Evolutionary conservation across 2,329 filamentous ascomycete species (phyloP).

Genomic region (Pseudopithomyces chartarum): DNA sequence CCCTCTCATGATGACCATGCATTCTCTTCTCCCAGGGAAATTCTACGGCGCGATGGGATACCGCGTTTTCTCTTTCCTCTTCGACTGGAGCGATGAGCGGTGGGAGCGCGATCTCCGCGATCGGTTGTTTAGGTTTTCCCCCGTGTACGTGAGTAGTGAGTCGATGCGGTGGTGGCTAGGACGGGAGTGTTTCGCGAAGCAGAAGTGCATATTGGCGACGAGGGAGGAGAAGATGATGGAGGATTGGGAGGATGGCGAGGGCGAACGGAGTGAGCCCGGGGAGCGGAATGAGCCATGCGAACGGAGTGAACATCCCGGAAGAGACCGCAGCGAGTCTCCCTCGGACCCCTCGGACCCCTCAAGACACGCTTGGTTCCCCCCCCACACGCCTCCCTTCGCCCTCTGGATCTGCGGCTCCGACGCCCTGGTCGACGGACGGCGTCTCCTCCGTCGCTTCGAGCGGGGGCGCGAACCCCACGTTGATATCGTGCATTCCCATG

Average conservation of each 20-base stretch:
- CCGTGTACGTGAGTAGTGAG: constrained; percentile 87
- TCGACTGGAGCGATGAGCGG: constrained; percentile 81
- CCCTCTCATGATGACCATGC: constrained; percentile 89
- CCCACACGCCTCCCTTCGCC: constrained; percentile 79
- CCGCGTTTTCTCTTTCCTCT: constrained; percentile 85
- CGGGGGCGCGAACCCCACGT: constrained; percentile 81
- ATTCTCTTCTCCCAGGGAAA: constrained; percentile 65
- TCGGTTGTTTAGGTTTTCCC: constrained; percentile 90
- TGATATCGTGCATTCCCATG: constrained; percentile 76
- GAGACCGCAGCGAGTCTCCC: no score
- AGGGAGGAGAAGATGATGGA: constrained; percentile 70
- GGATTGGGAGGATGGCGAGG: constrained; percentile 53
- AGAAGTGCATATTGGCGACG: constrained; percentile 86
- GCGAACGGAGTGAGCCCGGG: constrained; percentile 21
- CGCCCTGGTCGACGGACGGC: constrained; percentile 79
- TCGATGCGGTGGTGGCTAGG: constrained; percentile 97
- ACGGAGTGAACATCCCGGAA: no score
- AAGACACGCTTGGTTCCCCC: constrained; percentile 77
- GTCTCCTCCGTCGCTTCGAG: constrained; percentile 75
- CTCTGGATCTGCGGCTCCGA: constrained; percentile 87
- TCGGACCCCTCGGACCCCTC: no score
- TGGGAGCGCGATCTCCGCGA: constrained; percentile 82
- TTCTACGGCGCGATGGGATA: constrained; percentile 86
- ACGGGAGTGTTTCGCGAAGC: constrained; percentile 79
- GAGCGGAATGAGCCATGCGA: no score